Evolutionary conservation across 192 early-diverging fungal genomes (phyloP), one percentile per base, ranked within the genome.

Genomic region (Umbelopsis ramanniana): DNA sequence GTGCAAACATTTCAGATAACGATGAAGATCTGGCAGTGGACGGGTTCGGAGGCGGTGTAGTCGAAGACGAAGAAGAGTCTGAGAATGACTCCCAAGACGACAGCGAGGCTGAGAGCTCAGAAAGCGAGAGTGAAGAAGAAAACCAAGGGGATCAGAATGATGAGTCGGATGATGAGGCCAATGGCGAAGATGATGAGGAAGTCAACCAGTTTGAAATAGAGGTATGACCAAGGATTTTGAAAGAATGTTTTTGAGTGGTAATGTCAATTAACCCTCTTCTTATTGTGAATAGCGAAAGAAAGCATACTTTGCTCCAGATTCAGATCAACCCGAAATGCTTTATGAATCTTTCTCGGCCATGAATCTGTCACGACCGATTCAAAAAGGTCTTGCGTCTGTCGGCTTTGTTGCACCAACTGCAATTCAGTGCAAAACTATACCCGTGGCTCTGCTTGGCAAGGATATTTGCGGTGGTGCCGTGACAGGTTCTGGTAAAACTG

Each of bases 401-500:
- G 94, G 94, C 19, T 99, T 96, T 76, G 78, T 89, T 37, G 91
- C 96, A 79, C 97, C 98, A 0, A 99, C 98, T 19, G 87, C 90
- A 21, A 98, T 99, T 82, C 98, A 99, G 86, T 84, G 88, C 24
- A 85, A 87, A 37, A 89, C 96, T 8, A 98, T 99, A 75, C 98
- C 98, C 3, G 75, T 99, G 22, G 95, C 95, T 8, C 83, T 99
- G 37, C 90, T 97, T 72, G 98, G 97, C 69, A 93, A 92, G 72
- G 98, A 99, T 76, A 95, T 99, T 68, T 98, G 97, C 80, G 98
- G 96, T 79, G 93, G 95, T 66, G 98, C 98, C 14, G 92, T 96
- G 35, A 99, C 98, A 2, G 98, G 98, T 53, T 98, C 97, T 46
- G 98, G 98, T 75, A 99, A 99, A 78, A 99, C 98, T 1, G 94